Conservation (phyloP, 2,329 filamentous ascomycete genomes). For the Xylaria multiplex region DNA sequence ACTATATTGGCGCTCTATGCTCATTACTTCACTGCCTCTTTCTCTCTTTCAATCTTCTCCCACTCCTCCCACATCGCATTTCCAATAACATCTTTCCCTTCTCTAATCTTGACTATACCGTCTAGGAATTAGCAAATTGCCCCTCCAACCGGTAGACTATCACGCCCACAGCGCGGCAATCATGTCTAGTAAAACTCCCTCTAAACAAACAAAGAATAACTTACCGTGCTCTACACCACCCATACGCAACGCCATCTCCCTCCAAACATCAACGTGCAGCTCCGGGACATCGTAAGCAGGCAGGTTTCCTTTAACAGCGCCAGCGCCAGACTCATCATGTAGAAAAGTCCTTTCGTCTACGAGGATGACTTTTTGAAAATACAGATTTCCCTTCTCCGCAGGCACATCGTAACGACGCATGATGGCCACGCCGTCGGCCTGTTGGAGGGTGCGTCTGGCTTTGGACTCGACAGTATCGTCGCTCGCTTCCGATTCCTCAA, state of each 20-base stretch:
- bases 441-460: conserved; percentile 28
- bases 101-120: conserved; percentile 33
- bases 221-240: conserved; percentile 32
- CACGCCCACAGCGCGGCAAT: too few relatives aligned
- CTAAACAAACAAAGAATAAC: not conserved
- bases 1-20: not conserved
- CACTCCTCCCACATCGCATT: conserved; percentile 35
- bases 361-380: conserved; percentile 30
- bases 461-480: conserved; percentile 15
- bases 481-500: not conserved
- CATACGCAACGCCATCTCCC: conserved; percentile 33
- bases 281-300: conserved; percentile 35
- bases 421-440: conserved; percentile 36
- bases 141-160: not conserved
- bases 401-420: conserved; percentile 29
- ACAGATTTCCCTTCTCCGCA: conserved; percentile 16
- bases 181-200: not conserved
- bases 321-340: conserved; percentile 38
- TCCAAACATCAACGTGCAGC: conserved; percentile 35
- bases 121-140: conserved; percentile 1
- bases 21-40: not conserved
- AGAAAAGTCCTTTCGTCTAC: conserved; percentile 35
- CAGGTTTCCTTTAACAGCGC: conserved; percentile 29
- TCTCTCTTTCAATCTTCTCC: conserved; percentile 30
- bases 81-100: conserved; percentile 30